These are phyloP conservation scores for Tulasnella sp. DNA, from an alignment of 768 basidiomycete species.

Conservation along the genomic window DNA sequence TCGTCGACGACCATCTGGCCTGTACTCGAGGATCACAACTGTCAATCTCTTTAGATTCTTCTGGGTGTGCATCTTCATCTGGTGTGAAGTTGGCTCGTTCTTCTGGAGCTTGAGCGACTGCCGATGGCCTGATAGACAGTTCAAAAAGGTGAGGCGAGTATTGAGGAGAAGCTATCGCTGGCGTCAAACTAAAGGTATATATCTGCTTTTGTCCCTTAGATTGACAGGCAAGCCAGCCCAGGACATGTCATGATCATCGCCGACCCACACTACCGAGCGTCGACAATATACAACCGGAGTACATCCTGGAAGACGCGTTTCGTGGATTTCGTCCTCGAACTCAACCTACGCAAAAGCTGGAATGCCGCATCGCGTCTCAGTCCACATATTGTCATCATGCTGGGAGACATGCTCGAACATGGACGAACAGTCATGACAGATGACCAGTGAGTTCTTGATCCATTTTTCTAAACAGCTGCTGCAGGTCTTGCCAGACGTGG, in stretches of 20 bases:
- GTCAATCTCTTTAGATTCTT: slow-evolving; percentile 38
- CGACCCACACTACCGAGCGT: slow-evolving; percentile 79
- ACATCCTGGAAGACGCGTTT: slow-evolving; percentile 36
- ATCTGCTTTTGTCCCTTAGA: slow-evolving; percentile 9
- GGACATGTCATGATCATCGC: slow-evolving; percentile 70
- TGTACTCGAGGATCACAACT: slow-evolving; percentile 12
- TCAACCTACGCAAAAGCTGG: slow-evolving; percentile 82
- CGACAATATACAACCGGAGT: slow-evolving; percentile 58
- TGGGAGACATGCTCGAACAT: slow-evolving; percentile 90
- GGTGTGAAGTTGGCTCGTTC: slow-evolving; percentile 60
- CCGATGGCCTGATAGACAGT: slow-evolving; percentile 44
- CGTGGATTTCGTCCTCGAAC: slow-evolving; percentile 58
- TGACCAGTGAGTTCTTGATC: slow-evolving; percentile 62
- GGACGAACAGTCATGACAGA: slow-evolving; percentile 55
- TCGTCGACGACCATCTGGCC: slow-evolving; percentile 1
- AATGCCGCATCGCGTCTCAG: slow-evolving; percentile 43
- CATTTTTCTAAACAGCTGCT: no score
- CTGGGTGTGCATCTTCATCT: slow-evolving; percentile 56
- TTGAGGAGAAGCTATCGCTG: no score
- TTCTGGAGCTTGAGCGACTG: slow-evolving; percentile 37
- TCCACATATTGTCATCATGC: slow-evolving; percentile 67
- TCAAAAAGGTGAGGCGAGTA: slow-evolving; percentile 13
- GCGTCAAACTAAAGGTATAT: slow-evolving; percentile 17
- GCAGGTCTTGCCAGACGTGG: no score
- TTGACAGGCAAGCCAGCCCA: slow-evolving; percentile 19